phyloP scores from a whole-genome alignment of 75 land plant genomes.

The Picea sitchensis region DNA sequence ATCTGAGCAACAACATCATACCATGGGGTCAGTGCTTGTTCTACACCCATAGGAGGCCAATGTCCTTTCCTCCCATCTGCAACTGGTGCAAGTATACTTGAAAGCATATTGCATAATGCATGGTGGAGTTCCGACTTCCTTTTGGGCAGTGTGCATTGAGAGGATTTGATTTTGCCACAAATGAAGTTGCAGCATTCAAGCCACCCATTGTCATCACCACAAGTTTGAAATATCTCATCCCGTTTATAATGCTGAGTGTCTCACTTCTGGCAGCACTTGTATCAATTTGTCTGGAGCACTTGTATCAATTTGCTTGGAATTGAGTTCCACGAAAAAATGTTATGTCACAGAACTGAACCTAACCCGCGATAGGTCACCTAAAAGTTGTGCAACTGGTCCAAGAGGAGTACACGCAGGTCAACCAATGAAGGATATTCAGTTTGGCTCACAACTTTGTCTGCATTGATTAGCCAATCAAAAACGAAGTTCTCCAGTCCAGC shows the following conservation, averaged over 20 bases:
- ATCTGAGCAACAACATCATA: constrained; percentile 92
- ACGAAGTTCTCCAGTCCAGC: constrained; percentile 89
- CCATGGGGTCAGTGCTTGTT: constrained; percentile 83
- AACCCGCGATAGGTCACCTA: constrained; percentile 39
- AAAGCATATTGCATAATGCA: constrained; percentile 97
- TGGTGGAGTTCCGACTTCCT: constrained; percentile 93
- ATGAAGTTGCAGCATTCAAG: constrained; percentile 93
- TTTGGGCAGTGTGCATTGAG: constrained; percentile 73
- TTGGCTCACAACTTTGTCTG: constrained; percentile 97
- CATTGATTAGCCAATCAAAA: constrained; percentile 99
- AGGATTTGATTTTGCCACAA: constrained; percentile 98
- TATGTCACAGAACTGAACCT: constrained; percentile 97
- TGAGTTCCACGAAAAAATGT: constrained; percentile 93
- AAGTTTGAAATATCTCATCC: constrained; percentile 96
- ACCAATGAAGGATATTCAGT: constrained; percentile 96
- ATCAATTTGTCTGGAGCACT: constrained; percentile 59
- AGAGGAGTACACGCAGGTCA: constrained; percentile 86
- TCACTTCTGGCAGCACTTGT: constrained; percentile 84
- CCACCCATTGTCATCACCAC: constrained; percentile 93
- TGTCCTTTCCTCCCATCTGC: constrained; percentile 84
- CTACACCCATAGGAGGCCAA: constrained; percentile 96
- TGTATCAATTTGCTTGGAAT: constrained; percentile 69
- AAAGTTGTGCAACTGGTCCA: constrained; percentile 96
- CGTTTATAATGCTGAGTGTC: constrained; percentile 94
- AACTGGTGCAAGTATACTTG: constrained; percentile 88